Evolutionary conservation across 352 stramenopile species (phyloP), one percentile per base, ranked within the genome.

Genomic region (Thalassiosira allenii): DNA sequence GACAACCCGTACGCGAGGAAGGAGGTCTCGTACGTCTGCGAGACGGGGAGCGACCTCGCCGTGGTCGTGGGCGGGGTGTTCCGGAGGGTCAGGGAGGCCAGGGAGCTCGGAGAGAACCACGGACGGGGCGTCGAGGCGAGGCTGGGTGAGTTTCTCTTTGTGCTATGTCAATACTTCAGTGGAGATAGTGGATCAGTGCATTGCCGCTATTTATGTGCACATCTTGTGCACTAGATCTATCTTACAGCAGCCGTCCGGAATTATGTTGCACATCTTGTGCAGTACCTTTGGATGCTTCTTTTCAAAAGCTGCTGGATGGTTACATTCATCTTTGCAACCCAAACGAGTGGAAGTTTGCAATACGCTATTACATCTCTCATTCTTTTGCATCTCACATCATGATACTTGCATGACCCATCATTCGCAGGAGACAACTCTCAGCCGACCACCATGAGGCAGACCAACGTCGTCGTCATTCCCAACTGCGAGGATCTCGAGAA

Each of bases 1-100:
- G 43, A 89, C 27, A 91, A 90, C 81, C 88, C 85, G 0, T 85
- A 91, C 32, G 79, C 68, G 12, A 74, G 86, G 2, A 93, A 93
- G 59, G 88, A 93, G 79, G 84, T 93, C 2, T 79, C 40, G n/a
- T 93, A 93, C 57, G 82, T 88, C 32, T 93, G 89, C 62, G 89
- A 93, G 67, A 83, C 75, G 27, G 73, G 54, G 6, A 25, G 57
- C 12, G 79, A 91, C 14, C 41, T 79, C 14, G 44, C 61, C 0
- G 73, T 72, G 47, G 74, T 91, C 32, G 68, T 91, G 14, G 84
- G 86, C 17, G 81, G 82, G 17, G 79, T 92, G 41, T 93, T 91
- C 76, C 75, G 84, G 17, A 71, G 86, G 4, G 63, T 93, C 1
- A 88, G 84, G 65, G 88, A 93, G 79, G 84, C 80, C 6, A 78